Percentiles rank a stretch among this genome's conserved stretches.
These are phyloP conservation scores for Bipolaris bicolor DNA, from an alignment of 2,329 filamentous ascomycete species.

Conservation along the genomic window DNA sequence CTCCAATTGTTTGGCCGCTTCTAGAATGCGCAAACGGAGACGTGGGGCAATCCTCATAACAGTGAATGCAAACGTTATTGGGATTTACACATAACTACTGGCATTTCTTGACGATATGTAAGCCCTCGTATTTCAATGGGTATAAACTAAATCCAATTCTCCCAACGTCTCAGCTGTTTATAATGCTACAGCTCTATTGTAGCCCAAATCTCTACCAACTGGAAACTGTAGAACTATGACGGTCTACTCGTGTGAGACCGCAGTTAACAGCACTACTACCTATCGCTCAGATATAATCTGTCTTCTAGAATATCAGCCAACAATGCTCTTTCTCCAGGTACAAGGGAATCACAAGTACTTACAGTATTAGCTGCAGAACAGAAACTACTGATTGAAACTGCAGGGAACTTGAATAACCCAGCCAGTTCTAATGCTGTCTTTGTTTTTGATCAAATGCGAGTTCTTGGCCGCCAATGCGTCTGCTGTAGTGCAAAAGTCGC, in stretches of 20 bases:
- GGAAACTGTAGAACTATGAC: background rate
- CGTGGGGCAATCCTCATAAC: background rate
- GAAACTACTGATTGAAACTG: background rate
- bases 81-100: background rate
- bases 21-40: background rate
- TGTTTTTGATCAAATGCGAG: background rate
- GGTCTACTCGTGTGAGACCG: background rate
- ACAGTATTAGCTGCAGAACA: background rate
- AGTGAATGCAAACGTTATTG: background rate
- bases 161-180: background rate
- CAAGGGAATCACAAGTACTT: background rate
- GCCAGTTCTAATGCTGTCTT: background rate
- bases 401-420: background rate
- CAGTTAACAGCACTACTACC: background rate
- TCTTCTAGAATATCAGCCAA: background rate
- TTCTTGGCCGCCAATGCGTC: background rate
- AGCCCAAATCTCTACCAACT: too few species aligned
- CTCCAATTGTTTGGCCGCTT: background rate
- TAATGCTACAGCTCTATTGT: too few species aligned
- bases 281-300: background rate
- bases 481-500: background rate
- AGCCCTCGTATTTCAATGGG: background rate
- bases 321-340: background rate
- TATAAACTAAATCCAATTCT: background rate
- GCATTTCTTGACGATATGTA: background rate